Conservation (phyloP, 164 flowering plant genomes). For the Chimonanthus praecox region DNA sequence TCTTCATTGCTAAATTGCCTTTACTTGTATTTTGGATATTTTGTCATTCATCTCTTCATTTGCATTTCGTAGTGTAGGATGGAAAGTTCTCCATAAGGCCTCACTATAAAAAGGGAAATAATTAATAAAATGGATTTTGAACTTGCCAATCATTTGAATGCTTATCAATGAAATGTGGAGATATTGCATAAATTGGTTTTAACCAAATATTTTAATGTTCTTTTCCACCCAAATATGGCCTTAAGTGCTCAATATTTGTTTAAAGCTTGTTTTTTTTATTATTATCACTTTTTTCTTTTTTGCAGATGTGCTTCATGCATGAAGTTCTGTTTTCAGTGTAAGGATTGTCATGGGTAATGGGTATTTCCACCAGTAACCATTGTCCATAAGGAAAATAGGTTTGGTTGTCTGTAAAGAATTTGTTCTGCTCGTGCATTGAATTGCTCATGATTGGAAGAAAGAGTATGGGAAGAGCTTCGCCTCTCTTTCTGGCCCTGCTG, state of each 20-base stretch:
- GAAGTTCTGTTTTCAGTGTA: not conserved
- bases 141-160: too few relatives aligned
- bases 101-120: too few relatives aligned
- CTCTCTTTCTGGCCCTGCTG: conserved; percentile 38
- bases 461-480: conserved; percentile 40
- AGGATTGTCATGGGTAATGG: not conserved
- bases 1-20: too few relatives aligned
- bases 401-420: not conserved
- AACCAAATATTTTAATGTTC: not conserved
- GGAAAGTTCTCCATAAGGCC: too few relatives aligned
- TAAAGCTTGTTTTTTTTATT: too few relatives aligned
- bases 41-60: too few relatives aligned
- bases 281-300: too few relatives aligned
- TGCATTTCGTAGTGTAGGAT: too few relatives aligned
- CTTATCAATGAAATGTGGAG: too few relatives aligned
- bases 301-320: not conserved
- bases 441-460: conserved; percentile 4
- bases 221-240: not conserved
- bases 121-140: too few relatives aligned
- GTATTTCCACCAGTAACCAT: not conserved
- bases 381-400: not conserved
- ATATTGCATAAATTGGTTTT: too few relatives aligned
- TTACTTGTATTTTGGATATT: too few relatives aligned
- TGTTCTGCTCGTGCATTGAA: not conserved
- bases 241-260: not conserved